Conservation (phyloP, 2,329 filamentous ascomycete species). For the Stylonectria norvegica region DNA sequence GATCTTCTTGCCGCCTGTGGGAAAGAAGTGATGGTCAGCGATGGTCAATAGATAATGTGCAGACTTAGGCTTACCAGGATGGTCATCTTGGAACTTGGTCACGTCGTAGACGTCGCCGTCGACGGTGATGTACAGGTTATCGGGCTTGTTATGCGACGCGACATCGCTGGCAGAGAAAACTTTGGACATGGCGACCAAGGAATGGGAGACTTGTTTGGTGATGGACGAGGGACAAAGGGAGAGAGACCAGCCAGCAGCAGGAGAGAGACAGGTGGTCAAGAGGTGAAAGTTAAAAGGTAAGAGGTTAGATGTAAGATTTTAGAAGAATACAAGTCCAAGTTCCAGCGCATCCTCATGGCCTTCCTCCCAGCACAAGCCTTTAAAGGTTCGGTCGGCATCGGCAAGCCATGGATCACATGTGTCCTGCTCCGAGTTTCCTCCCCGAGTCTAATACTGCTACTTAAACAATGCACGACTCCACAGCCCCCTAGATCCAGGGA, state of each 20-base stretch:
- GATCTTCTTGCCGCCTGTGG: conserved; percentile 60
- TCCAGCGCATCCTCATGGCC: neutral
- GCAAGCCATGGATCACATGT: neutral
- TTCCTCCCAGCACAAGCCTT: no score
- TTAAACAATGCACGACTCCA: no score
- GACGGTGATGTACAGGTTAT: conserved; percentile 83
- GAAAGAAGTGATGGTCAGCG: neutral
- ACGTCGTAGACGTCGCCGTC: conserved; percentile 96
- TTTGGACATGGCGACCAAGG: conserved; percentile 68
- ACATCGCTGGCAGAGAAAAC: conserved; percentile 82
- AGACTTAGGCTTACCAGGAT: conserved; percentile 60
- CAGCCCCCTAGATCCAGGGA: no score
- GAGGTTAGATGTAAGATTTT: neutral
- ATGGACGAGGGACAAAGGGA: neutral
- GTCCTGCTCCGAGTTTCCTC: neutral
- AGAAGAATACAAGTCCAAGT: neutral
- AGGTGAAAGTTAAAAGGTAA: no score
- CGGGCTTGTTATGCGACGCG: conserved; percentile 83
- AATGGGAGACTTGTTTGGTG: conserved; percentile 4
- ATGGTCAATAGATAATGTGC: neutral
- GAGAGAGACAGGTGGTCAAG: conserved; percentile 1
- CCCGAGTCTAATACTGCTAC: no score
- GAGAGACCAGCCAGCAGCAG: neutral
- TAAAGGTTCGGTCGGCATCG: neutral
- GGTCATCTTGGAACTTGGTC: conserved; percentile 82